phyloP scores from a whole-genome alignment of 352 stramenopile species.

The Phytophthora idaei region DNA sequence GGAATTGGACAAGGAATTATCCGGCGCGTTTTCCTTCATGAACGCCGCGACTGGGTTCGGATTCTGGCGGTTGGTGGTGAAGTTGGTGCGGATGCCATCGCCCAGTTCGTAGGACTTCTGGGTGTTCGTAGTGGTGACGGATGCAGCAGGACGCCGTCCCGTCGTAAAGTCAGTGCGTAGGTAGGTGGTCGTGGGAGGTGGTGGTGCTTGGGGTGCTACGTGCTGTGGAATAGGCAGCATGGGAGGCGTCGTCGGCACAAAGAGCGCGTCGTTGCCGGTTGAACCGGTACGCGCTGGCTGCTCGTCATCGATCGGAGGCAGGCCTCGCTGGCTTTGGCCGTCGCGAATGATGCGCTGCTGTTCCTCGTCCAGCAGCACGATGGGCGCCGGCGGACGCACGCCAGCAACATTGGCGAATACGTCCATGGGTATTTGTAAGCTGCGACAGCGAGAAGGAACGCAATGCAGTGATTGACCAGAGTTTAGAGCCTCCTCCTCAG shows the following conservation, averaged over 20 bases:
- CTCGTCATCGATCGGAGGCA: neutral
- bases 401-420: slow-evolving; percentile 27
- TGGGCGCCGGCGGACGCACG: slow-evolving; percentile 8
- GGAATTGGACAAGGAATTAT: slow-evolving; percentile 14
- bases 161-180: slow-evolving; percentile 52
- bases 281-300: slow-evolving; percentile 17
- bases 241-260: slow-evolving; percentile 35
- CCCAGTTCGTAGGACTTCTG: slow-evolving; percentile 12
- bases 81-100: slow-evolving; percentile 50
- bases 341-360: slow-evolving; percentile 55
- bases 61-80: slow-evolving; percentile 40
- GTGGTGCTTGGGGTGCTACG: slow-evolving; percentile 19
- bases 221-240: slow-evolving; percentile 35
- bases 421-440: slow-evolving; percentile 15
- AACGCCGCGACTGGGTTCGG: slow-evolving; percentile 24
- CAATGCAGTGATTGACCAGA: slow-evolving; percentile 16
- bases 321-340: neutral
- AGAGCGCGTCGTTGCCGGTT: slow-evolving; percentile 18
- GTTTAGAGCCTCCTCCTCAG: slow-evolving; percentile 13
- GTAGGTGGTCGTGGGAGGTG: slow-evolving; percentile 38
- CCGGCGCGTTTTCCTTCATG: slow-evolving; percentile 23
- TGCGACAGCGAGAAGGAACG: neutral
- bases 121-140: slow-evolving; percentile 7
- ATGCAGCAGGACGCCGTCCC: slow-evolving; percentile 9
- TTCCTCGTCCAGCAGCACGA: slow-evolving; percentile 65